phyloP scores from a whole-genome alignment of 352 stramenopile species.

The Pythium dissimile region DNA sequence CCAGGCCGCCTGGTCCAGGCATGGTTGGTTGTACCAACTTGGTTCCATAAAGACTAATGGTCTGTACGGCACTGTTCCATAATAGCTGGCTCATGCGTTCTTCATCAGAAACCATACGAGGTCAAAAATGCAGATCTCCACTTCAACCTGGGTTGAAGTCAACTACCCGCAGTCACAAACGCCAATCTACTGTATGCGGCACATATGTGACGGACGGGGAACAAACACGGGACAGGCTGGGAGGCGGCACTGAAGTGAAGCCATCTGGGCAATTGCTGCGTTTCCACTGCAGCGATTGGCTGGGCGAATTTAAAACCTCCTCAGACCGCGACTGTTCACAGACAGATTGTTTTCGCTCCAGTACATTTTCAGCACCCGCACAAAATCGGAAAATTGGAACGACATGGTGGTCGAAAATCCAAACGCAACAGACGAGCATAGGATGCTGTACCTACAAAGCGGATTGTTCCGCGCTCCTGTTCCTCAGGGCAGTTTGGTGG shows the following conservation, averaged over 20 bases:
- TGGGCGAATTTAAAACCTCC: constrained; percentile 17
- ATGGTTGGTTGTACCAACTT: background rate
- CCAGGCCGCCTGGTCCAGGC: too few species aligned
- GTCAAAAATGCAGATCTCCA: too few species aligned
- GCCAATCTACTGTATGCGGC: background rate
- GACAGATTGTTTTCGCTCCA: background rate
- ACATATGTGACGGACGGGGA: background rate
- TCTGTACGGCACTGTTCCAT: too few species aligned
- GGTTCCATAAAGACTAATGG: too few species aligned
- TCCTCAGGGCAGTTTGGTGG: too few species aligned
- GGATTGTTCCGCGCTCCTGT: too few species aligned
- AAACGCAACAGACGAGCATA: too few species aligned
- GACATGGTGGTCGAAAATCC: background rate
- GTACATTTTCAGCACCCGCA: background rate
- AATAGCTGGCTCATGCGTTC: too few species aligned
- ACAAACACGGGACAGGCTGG: too few species aligned
- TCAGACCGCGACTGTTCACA: constrained; percentile 5
- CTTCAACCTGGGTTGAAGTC: background rate
- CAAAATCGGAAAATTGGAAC: background rate
- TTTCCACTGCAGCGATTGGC: constrained; percentile 12
- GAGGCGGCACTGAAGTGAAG: constrained; percentile 17
- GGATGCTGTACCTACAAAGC: too few species aligned
- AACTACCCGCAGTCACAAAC: background rate
- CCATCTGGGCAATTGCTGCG: constrained; percentile 14
- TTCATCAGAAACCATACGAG: too few species aligned